phyloP scores from a whole-genome alignment of 805 yeast genomes.

The Starmerella floricola region DNA sequence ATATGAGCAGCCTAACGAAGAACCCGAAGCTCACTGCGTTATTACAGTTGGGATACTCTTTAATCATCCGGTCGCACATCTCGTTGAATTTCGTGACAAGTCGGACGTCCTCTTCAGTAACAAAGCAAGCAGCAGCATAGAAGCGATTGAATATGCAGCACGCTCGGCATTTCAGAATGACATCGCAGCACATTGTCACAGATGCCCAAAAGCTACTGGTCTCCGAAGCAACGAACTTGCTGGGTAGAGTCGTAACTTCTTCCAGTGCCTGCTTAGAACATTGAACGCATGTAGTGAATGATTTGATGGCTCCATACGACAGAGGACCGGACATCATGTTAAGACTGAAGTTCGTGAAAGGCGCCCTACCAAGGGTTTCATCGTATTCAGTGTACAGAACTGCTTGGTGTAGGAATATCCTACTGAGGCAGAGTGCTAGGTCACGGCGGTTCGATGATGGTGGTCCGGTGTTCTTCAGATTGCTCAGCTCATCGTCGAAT shows the following conservation, averaged over 20 bases:
- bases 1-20: conserved; percentile 26
- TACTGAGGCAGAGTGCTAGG: conserved; percentile 39
- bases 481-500: conserved; percentile 38
- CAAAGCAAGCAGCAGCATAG: conserved; percentile 23
- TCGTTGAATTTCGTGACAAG: conserved; percentile 18
- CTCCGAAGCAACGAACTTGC: conserved; percentile 39
- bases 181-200: conserved; percentile 24
- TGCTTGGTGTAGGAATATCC: conserved; percentile 35
- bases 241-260: conserved; percentile 21
- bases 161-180: conserved; percentile 27
- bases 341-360: conserved; percentile 29
- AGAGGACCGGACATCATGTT: conserved; percentile 20
- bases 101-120: conserved; percentile 19
- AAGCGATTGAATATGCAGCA: conserved; percentile 23
- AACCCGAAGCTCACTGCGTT: conserved; percentile 24
- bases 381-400: conserved; percentile 23
- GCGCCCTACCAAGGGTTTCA: conserved; percentile 26
- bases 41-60: conserved; percentile 25
- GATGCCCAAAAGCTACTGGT: conserved; percentile 33
- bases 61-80: conserved; percentile 19
- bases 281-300: conserved; percentile 23
- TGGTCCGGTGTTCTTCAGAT: background rate
- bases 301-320: conserved; percentile 22
- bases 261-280: conserved; percentile 22
- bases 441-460: conserved; percentile 27